A percentile compares a stretch with the other conserved stretches of the same genome.
These are phyloP conservation scores for Mortierella sp. DNA, from an alignment of 371 early-diverging fungal genomes.

Conservation along the genomic window DNA sequence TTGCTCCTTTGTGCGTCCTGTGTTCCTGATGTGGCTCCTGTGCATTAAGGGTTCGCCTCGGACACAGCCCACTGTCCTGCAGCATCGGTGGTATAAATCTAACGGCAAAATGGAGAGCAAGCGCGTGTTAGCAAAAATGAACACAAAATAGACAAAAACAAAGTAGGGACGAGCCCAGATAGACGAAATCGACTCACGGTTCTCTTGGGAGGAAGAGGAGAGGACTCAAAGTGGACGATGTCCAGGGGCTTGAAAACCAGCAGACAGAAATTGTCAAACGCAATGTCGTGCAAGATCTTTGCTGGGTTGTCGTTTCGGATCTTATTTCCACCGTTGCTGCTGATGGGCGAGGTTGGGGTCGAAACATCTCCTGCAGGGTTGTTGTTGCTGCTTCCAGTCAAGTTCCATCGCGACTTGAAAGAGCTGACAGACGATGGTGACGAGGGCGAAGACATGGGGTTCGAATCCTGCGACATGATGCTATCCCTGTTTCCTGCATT, in stretches of 20 bases:
- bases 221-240: conserved; percentile 74
- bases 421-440: conserved; percentile 52
- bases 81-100: conserved; percentile 54
- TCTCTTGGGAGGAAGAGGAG: conserved; percentile 65
- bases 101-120: not conserved
- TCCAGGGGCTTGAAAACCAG: conserved; percentile 75
- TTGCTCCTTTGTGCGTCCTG: not conserved
- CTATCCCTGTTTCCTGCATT: conserved; percentile 36
- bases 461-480: conserved; percentile 53
- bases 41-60: conserved; percentile 48
- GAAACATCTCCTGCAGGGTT: not conserved
- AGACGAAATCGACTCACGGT: conserved; percentile 56
- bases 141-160: not conserved
- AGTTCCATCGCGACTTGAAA: conserved; percentile 51
- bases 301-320: conserved; percentile 52
- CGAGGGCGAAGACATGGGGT: conserved; percentile 42
- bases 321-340: conserved; percentile 17
- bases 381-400: not conserved
- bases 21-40: not conserved
- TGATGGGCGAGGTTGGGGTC: conserved; percentile 21
- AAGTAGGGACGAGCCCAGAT: not conserved
- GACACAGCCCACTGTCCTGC: conserved; percentile 50
- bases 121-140: not conserved
- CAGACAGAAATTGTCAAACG: conserved; percentile 82
- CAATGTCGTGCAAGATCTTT: conserved; percentile 71